Conservation (phyloP, 2,329 filamentous ascomycete species). For the Fusarium nelsonii region DNA sequence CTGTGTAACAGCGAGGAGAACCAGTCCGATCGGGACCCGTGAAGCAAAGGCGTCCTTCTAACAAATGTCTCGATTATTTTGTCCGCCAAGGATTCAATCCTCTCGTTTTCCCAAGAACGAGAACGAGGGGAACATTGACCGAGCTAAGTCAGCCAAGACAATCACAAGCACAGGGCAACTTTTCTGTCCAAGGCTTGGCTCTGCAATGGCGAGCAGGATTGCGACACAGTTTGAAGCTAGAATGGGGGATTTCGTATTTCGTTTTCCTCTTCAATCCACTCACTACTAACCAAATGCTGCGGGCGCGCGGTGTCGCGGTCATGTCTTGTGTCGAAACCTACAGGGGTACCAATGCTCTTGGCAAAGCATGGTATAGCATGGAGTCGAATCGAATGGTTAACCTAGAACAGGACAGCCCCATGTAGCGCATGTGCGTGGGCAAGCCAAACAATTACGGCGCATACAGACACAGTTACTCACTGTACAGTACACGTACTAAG, state of each 20-base stretch:
- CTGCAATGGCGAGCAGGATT: slow-evolving; percentile 16
- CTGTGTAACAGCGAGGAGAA: slow-evolving; percentile 8
- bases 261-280: slow-evolving; percentile 26
- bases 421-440: neutral
- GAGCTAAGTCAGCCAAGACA: slow-evolving; percentile 5
- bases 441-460: slow-evolving; percentile 16
- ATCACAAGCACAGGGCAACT: slow-evolving; percentile 4
- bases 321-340: neutral
- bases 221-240: slow-evolving; percentile 23
- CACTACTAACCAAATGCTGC: neutral
- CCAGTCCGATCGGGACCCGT: slow-evolving; percentile 23
- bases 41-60: slow-evolving; percentile 32
- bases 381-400: slow-evolving; percentile 5
- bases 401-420: slow-evolving; percentile 4
- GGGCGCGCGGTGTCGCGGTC: no score
- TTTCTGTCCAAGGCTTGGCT: slow-evolving; percentile 16
- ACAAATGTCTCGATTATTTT: slow-evolving; percentile 31
- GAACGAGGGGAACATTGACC: slow-evolving; percentile 4
- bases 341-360: neutral
- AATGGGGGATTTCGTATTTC: slow-evolving; percentile 45
- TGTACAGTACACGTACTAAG: neutral
- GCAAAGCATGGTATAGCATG: neutral
- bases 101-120: slow-evolving; percentile 3
- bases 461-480: neutral
- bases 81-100: slow-evolving; percentile 30